These are phyloP conservation scores for Neurospora terricola DNA, from an alignment of 495 filamentous ascomycete genomes.

Conservation along the genomic window DNA sequence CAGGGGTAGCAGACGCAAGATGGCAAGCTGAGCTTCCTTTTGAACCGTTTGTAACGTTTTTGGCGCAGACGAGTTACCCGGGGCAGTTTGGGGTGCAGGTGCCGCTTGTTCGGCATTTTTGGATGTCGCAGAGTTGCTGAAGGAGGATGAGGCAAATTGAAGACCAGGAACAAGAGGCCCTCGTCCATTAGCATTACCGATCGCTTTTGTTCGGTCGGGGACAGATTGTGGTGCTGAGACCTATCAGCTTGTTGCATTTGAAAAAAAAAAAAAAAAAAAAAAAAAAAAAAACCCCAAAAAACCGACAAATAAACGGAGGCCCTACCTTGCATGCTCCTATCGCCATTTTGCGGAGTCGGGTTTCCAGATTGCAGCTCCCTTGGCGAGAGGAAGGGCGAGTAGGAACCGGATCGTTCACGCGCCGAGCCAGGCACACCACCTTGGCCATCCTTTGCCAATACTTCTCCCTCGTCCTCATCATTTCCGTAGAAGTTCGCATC, in stretches of 20 bases:
- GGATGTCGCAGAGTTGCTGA: background rate
- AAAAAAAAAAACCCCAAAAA: background rate
- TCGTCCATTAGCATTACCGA: background rate
- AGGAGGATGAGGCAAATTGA: background rate
- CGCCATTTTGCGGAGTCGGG: constrained; percentile 5
- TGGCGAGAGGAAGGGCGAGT: constrained; percentile 43
- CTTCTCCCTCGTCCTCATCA: constrained; percentile 18
- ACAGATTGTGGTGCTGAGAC: background rate
- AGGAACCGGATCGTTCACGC: constrained; percentile 38
- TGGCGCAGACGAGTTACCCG: background rate
- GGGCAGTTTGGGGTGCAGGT: background rate
- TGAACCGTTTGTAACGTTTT: constrained; percentile 41
- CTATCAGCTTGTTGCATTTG: background rate
- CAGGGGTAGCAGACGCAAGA: constrained; percentile 51
- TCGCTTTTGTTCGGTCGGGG: background rate
- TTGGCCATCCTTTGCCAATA: background rate
- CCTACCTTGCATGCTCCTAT: background rate
- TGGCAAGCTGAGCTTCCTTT: constrained; percentile 58
- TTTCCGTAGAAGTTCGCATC: constrained; percentile 22
- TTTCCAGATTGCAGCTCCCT: constrained; percentile 27
- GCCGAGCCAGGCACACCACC: constrained; percentile 5
- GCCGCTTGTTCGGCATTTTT: background rate
- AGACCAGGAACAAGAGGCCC: background rate
- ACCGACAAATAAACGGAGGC: background rate
- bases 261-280: background rate